Evolutionary conservation across 805 yeast species (phyloP), one percentile per base, ranked within the genome.

Genomic region (Candida bentonensis): DNA sequence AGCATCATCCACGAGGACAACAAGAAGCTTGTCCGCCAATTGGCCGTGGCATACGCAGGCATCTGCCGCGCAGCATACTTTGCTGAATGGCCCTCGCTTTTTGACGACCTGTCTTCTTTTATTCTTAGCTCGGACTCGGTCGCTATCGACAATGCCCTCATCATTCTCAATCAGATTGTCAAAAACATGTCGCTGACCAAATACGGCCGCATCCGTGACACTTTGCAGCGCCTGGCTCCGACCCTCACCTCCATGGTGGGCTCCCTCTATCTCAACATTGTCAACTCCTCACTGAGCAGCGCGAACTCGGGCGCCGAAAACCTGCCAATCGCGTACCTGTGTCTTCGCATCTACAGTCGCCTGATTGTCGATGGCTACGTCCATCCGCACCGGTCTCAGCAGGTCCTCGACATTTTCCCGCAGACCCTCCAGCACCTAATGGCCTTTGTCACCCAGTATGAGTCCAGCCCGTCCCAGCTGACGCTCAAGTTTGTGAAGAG

Each of bases 1-100:
- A 66, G 70, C 23, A 57, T 76, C 40, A 57, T 84, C 13, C 73
- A 71, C 48, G 94, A 84, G 55, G 76, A 79, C 43, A 84, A 85
- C 53, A 75, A 73, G 47, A 92, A 79, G 56, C 67, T 89, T 47
- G 65, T 81, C 23, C 72, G 82, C 23, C 97, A 92, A 62, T 82
- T 84, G 58, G 94, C 96, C 0, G 82, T 83, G 50, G 79, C 94
- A 0, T 67, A 83, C 4, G 79, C 94, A 1, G 69, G 79, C 47
- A 82, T 92, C 22, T 81, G 83, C 22, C 65, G 96, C 42, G 67
- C 76, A 46, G 98, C 92, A 54, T 92, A 84, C 57, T 96, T 97
- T 0, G 60, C 65, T 1, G 87, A 80, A 40, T 92, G 96, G 96
- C 87, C 94, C 0, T 61, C 71, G 2, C 57, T 92, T 17, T 82